phyloP scores from a whole-genome alignment of 2,329 filamentous ascomycete genomes.

The Lecanicillium sp. region DNA sequence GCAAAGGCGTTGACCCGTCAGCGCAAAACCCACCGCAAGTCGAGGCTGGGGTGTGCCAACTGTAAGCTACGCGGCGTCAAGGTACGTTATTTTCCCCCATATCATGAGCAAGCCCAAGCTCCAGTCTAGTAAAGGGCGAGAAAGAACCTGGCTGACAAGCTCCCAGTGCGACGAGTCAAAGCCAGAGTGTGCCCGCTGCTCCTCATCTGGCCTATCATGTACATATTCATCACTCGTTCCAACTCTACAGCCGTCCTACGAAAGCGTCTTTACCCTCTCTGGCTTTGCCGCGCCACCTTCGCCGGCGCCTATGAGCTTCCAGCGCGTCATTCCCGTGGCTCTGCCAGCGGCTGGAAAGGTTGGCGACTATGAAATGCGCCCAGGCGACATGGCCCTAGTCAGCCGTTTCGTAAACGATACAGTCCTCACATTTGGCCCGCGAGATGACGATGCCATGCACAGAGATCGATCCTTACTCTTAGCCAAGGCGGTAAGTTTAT shows the following conservation, averaged over 20 bases:
- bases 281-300: background rate
- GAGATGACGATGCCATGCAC: background rate
- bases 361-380: conserved; percentile 3
- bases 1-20: background rate
- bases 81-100: background rate
- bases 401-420: conserved; percentile 5
- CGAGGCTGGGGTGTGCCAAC: conserved; percentile 2
- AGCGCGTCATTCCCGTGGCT: background rate
- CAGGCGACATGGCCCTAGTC: conserved; percentile 1
- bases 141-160: background rate
- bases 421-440: conserved; percentile 1
- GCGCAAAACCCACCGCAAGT: conserved; percentile 3
- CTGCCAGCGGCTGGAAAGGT: background rate
- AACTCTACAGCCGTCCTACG: conserved; percentile 1
- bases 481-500: conserved; percentile 1
- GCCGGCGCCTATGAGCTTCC: background rate
- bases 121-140: no score
- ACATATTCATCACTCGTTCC: conserved; percentile 1
- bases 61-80: conserved; percentile 5
- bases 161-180: conserved; percentile 3
- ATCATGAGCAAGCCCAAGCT: no score
- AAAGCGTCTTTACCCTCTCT: background rate
- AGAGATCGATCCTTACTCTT: conserved; percentile 1
- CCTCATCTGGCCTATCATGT: conserved; percentile 1
- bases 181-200: conserved; percentile 2